phyloP scores from a whole-genome alignment of 2,329 filamentous ascomycete species.

The Fusarium cicatricum region DNA sequence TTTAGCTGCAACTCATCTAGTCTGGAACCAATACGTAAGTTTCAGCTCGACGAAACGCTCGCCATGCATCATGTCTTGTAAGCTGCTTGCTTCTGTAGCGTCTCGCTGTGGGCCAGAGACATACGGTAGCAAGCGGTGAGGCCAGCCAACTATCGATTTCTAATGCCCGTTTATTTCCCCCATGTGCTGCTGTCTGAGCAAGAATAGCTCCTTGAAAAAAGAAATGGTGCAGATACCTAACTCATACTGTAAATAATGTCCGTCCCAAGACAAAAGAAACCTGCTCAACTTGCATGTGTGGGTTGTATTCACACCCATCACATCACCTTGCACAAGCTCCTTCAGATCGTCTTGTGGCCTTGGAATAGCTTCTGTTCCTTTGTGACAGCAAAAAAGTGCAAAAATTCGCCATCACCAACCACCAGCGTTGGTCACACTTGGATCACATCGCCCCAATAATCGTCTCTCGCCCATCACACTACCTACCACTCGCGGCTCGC shows the following conservation, averaged over 20 bases:
- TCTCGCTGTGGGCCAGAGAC: not conserved
- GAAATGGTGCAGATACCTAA: too few species aligned
- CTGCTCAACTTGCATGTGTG: not conserved
- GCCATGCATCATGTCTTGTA: too few species aligned
- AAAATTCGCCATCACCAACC: not conserved
- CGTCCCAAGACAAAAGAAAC: not conserved
- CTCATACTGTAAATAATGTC: too few species aligned
- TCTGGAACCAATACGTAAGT: not conserved
- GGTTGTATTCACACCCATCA: not conserved
- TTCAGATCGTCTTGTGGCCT: conserved; percentile 3
- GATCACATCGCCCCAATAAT: conserved; percentile 38
- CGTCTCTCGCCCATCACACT: conserved; percentile 29
- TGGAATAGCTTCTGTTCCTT: conserved; percentile 23
- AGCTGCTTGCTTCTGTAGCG: too few species aligned
- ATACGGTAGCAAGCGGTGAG: not conserved
- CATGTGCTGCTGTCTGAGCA: not conserved
- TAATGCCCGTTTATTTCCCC: not conserved
- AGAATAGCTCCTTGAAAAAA: not conserved
- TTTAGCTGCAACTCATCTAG: not conserved
- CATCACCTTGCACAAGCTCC: not conserved
- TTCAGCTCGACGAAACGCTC: not conserved
- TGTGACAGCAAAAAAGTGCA: not conserved
- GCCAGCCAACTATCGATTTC: not conserved
- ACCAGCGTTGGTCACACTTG: not conserved
- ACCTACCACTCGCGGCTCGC: conserved; percentile 23